phyloP scores from a whole-genome alignment of 352 stramenopile genomes.

The Plasmopara viticola region DNA sequence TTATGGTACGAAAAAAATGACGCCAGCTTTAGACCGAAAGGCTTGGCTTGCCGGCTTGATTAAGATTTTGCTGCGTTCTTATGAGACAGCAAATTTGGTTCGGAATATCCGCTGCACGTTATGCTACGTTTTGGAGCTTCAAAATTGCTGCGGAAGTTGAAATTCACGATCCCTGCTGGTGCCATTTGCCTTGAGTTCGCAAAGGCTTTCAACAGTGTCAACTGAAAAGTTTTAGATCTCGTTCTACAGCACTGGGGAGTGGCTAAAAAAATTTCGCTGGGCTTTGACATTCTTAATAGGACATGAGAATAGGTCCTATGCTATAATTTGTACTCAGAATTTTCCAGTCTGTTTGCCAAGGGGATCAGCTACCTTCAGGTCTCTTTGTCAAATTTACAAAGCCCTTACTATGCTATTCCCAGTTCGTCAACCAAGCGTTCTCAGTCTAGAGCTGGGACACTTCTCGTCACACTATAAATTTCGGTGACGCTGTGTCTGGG shows the following conservation, averaged over 20 bases:
- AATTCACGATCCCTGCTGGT: not conserved
- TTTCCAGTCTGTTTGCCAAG: not conserved
- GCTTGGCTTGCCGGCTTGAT: not conserved
- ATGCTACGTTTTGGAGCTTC: not conserved
- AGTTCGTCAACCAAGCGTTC: not conserved
- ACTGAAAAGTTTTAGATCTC: constrained; percentile 2
- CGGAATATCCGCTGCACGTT: not conserved
- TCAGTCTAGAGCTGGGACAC: not conserved
- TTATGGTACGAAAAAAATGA: not conserved
- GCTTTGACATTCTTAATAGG: not conserved
- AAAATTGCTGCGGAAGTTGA: not conserved
- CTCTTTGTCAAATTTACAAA: not conserved
- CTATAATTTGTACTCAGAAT: not conserved
- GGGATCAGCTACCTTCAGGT: not conserved
- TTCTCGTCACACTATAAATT: not conserved
- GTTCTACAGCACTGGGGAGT: constrained; percentile 2
- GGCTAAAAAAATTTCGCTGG: not conserved
- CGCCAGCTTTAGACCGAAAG: constrained; percentile 1
- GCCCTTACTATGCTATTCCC: not conserved
- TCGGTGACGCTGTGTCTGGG: not conserved
- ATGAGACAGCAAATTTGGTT: not conserved
- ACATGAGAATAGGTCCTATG: not conserved
- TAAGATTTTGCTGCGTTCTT: not conserved
- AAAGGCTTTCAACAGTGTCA: constrained; percentile 8
- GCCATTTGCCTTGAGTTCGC: constrained; percentile 3